phyloP scores from a whole-genome alignment of 192 early-diverging fungal species.

The Linnemannia zychae region DNA sequence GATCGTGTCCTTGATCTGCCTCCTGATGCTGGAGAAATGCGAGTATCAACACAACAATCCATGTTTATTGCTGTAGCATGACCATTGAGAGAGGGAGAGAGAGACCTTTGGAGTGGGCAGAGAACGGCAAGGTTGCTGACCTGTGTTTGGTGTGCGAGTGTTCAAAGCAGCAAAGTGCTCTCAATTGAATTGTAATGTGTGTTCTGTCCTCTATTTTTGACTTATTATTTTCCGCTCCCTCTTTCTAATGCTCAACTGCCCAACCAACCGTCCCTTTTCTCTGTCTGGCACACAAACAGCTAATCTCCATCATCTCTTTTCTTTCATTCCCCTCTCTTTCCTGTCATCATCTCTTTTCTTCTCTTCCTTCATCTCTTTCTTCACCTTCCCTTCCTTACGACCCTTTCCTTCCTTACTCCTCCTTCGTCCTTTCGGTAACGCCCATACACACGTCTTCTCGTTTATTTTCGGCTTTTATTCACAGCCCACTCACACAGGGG shows the following conservation, averaged over 20 bases:
- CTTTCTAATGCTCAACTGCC: too few species aligned
- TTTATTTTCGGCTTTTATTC: not conserved
- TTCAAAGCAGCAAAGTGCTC: not conserved
- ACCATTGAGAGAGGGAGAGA: too few species aligned
- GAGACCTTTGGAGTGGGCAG: too few species aligned
- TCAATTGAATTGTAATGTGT: not conserved
- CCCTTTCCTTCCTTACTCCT: not conserved
- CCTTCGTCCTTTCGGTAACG: not conserved
- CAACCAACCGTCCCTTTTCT: not conserved
- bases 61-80: too few species aligned
- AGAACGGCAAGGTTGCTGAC: too few species aligned
- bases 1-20: too few species aligned
- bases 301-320: not conserved
- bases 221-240: constrained; percentile 1
- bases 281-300: not conserved
- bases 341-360: not conserved
- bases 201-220: not conserved
- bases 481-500: not conserved
- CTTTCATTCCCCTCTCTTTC: not conserved
- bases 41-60: too few species aligned
- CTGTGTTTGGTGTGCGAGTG: too few species aligned
- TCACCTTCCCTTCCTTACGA: constrained; percentile 13
- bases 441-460: not conserved
- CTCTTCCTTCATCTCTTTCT: constrained; percentile 11
- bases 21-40: too few species aligned